Evolutionary conservation across 2,329 filamentous ascomycete species (phyloP), one percentile per base, ranked within the genome.

Genomic region (Arthrobotrys musiformis): DNA sequence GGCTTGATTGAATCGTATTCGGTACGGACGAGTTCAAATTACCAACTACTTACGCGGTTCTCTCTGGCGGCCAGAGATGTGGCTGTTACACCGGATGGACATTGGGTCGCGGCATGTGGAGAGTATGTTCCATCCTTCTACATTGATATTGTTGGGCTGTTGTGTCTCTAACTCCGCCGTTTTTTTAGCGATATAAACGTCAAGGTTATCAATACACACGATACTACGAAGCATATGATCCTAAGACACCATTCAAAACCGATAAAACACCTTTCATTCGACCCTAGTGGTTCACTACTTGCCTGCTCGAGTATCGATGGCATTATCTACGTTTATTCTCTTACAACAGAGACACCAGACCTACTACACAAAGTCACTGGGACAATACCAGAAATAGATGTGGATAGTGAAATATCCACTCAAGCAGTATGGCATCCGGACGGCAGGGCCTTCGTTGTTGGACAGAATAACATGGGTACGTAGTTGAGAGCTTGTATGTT

Each of bases 21-120:
- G n/a, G 87, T 97, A 60, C 87, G 89, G 70, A 89, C 89, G 1
- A 90, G 90, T 81, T 84, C 86, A 28, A 93, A 96, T 84, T 92
- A 97, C 78, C 90, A 91, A 75, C 91, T 96, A 79, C 88, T 99
- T 61, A 88, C 93, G 26, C 90, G 95, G 79, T 92, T 91, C 72
- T 90, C 93, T n/a, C 86, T 97, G 1, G 93, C 95, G 0, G 89
- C 97, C 33, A 89, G 95, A 81, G 93, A 97, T 83, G 86, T 99
- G 64, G 90, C 92, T 2, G 86, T 99, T 13, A 94, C 93, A 1
- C 88, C 89, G 1, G 92, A 98, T 82, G 88, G 89, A 0, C 88
- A 92, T 81, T 98, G 93, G 94, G 92, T 91, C 79, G 95, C 95
- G 30, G 93, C 98, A 26, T 93, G 94, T n/a, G 97, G 94, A 86